Evolutionary conservation across 768 basidiomycete genomes (phyloP).

Genomic region (Jaapia argillacea): DNA sequence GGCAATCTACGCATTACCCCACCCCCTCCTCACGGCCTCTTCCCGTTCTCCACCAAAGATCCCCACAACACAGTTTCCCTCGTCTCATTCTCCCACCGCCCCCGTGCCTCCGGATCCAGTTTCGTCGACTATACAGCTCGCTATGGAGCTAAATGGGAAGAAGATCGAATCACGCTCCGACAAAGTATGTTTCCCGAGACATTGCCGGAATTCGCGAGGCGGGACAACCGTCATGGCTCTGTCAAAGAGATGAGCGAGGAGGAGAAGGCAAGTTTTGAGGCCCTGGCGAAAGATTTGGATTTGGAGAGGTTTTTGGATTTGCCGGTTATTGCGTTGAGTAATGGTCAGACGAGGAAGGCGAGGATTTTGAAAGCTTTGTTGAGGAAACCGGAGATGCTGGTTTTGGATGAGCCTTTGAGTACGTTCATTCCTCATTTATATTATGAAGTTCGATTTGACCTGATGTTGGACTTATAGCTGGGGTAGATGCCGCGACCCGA

Average conservation of each 20-base stretch:
- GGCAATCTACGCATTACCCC: conserved; percentile 43
- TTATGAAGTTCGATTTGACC: background rate
- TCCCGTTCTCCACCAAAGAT: conserved; percentile 51
- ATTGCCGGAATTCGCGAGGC: conserved; percentile 21
- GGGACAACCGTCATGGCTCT: conserved; percentile 8
- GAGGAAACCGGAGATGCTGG: conserved; percentile 55
- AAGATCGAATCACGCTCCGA: conserved; percentile 68
- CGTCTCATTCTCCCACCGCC: conserved; percentile 62
- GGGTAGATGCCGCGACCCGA: conserved; percentile 59
- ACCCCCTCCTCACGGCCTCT: conserved; percentile 58
- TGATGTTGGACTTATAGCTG: conserved; percentile 42
- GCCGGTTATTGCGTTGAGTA: conserved; percentile 77
- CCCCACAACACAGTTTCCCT: conserved; percentile 39
- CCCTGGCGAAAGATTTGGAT: conserved; percentile 44
- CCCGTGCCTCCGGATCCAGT: conserved; percentile 45
- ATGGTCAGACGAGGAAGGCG: conserved; percentile 86
- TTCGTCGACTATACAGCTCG: conserved; percentile 93
- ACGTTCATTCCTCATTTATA: conserved; percentile 15
- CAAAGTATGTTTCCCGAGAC: conserved; percentile 57
- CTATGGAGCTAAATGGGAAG: conserved; percentile 82
- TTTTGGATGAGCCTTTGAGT: conserved; percentile 94
- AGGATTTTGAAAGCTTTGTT: conserved; percentile 74
- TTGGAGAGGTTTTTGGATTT: conserved; percentile 63
- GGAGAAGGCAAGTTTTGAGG: conserved; percentile 31
- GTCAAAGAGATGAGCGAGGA: conserved; percentile 16